A percentile compares a stretch with the other conserved stretches of the same genome.
Evolutionary conservation across 2,329 filamentous ascomycete species (phyloP).

Genomic region (Xylariaceae sp.): DNA sequence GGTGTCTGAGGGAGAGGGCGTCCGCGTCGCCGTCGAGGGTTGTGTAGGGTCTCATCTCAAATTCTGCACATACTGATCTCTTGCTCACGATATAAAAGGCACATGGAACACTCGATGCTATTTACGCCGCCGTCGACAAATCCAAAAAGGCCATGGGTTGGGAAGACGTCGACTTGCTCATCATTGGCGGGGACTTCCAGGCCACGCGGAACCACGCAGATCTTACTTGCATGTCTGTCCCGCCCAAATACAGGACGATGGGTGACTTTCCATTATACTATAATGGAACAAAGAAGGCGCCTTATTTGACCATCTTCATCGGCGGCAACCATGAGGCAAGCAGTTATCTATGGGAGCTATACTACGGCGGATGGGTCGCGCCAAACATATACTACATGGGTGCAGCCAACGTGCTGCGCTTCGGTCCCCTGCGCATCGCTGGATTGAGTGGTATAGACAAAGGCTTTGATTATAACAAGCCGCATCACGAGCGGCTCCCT

Average conservation of each 20-base stretch:
- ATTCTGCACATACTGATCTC: not conserved
- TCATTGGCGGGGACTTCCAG: conserved; percentile 97
- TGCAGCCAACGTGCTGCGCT: conserved; percentile 79
- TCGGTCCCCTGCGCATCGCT: conserved; percentile 82
- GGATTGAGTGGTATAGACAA: conserved; percentile 96
- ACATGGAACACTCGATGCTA: conserved; percentile 86
- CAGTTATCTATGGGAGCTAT: conserved; percentile 85
- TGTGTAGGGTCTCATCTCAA: conserved; percentile 57
- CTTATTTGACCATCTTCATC: conserved; percentile 87
- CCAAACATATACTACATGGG: conserved; percentile 97
- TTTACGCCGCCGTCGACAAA: conserved; percentile 73
- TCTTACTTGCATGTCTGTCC: conserved; percentile 83
- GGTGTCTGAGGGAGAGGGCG: conserved; percentile 36
- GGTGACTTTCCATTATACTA: conserved; percentile 97
- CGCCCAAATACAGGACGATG: conserved; percentile 78
- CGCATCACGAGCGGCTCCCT: conserved; percentile 80
- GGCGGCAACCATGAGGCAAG: conserved; percentile 95
- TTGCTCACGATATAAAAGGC: conserved; percentile 50
- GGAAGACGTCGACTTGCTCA: conserved; percentile 79
- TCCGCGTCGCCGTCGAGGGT: conserved; percentile 81
- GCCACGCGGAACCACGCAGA: conserved; percentile 85
- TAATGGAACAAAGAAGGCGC: conserved; percentile 68
- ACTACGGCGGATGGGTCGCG: conserved; percentile 95
- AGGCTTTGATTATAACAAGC: conserved; percentile 76
- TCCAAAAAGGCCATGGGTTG: conserved; percentile 69